These are phyloP conservation scores for Thelonectria olida DNA, from an alignment of 2,329 filamentous ascomycete genomes.

Conservation along the genomic window DNA sequence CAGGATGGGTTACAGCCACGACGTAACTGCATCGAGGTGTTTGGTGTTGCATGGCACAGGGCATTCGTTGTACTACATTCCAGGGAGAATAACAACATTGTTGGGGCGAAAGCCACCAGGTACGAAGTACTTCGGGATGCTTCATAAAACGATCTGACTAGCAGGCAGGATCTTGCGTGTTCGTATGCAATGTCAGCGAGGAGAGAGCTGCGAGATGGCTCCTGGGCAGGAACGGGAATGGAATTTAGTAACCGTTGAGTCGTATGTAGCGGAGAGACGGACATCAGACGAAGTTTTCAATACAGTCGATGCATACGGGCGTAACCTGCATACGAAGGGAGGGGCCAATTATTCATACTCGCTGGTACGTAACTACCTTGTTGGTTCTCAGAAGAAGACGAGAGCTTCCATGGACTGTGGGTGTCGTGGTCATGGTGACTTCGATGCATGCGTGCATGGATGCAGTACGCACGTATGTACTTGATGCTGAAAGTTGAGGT, in stretches of 20 bases:
- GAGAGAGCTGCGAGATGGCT: neutral
- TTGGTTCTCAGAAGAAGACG: no score
- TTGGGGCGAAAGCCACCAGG: neutral
- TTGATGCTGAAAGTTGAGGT: neutral
- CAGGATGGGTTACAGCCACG: slow-evolving; percentile 3
- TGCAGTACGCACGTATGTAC: neutral
- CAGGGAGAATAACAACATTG: neutral
- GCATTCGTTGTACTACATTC: neutral
- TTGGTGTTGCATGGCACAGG: slow-evolving; percentile 2
- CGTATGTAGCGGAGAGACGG: no score
- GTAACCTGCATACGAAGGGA: no score
- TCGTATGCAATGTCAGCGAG: neutral
- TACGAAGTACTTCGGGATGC: neutral
- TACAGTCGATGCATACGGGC: no score
- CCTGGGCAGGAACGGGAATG: no score
- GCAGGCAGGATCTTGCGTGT: neutral
- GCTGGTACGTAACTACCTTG: no score
- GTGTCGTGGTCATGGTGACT: neutral
- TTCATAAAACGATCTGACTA: neutral
- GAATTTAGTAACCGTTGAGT: no score
- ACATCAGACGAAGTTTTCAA: no score
- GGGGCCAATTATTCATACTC: no score
- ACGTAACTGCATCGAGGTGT: neutral
- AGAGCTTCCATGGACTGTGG: neutral
- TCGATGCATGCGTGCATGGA: neutral